Evolutionary conservation across 331 rosid genomes (phyloP).

Genomic region (Ulmus americana): DNA sequence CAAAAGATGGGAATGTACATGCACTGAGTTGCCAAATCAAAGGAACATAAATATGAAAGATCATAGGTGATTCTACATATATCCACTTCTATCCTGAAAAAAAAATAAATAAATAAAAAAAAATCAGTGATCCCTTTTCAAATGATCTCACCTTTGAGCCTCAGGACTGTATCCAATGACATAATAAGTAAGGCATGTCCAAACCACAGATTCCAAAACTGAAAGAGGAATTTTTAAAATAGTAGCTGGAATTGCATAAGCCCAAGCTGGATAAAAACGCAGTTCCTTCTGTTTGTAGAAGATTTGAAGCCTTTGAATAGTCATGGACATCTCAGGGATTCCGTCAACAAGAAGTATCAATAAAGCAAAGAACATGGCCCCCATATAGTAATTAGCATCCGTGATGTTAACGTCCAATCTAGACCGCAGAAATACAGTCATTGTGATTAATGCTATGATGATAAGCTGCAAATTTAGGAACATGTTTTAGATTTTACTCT

Average conservation of each 20-base stretch:
- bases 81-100: too few species aligned
- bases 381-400: conserved; percentile 49
- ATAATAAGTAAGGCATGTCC: conserved; percentile 59
- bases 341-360: conserved; percentile 44
- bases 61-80: not conserved
- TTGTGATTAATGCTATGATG: conserved; percentile 37
- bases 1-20: not conserved
- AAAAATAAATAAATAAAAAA: too few species aligned
- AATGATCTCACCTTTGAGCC: conserved; percentile 32
- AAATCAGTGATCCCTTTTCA: not conserved
- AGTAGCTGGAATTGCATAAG: conserved; percentile 55
- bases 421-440: conserved; percentile 58
- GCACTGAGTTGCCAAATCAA: not conserved
- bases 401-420: conserved; percentile 35
- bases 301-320: conserved; percentile 43
- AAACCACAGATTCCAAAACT: conserved; percentile 42
- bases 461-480: conserved; percentile 38
- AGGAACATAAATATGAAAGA: not conserved
- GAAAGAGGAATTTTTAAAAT: conserved; percentile 52
- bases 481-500: conserved; percentile 5
- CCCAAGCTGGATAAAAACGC: conserved; percentile 60
- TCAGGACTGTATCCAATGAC: conserved; percentile 67
- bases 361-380: conserved; percentile 48
- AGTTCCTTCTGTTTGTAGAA: conserved; percentile 54
- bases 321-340: conserved; percentile 52